A percentile compares a stretch with the other conserved stretches of the same genome.
phyloP scores from a whole-genome alignment of 345 rosid species.

The Cochlearia excelsa region DNA sequence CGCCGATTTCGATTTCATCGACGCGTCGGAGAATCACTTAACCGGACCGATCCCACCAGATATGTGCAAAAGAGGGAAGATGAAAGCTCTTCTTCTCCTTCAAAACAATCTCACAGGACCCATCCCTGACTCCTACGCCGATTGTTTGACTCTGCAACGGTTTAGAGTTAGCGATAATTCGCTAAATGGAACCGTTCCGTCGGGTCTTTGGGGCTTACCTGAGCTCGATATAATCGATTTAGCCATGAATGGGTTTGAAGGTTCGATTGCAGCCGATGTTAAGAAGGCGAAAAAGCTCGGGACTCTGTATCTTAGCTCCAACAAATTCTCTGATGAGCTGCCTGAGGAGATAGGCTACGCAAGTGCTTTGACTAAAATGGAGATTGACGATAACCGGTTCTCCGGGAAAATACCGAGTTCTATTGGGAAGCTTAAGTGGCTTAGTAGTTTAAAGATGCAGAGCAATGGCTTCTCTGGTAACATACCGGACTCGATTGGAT shows the following conservation, averaged over 20 bases:
- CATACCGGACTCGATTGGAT: conserved; percentile 62
- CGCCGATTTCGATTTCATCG: conserved; percentile 67
- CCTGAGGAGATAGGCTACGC: conserved; percentile 65
- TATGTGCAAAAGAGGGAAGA: conserved; percentile 80
- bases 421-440: conserved; percentile 48
- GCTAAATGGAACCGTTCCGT: conserved; percentile 64
- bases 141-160: conserved; percentile 53
- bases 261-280: conserved; percentile 56
- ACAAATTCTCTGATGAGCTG: conserved; percentile 63
- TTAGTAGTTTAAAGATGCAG: conserved; percentile 61
- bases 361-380: conserved; percentile 40
- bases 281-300: conserved; percentile 52
- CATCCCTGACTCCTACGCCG: conserved; percentile 64
- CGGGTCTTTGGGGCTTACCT: conserved; percentile 86
- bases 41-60: conserved; percentile 77
- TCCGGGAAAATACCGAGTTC: conserved; percentile 58
- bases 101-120: conserved; percentile 74
- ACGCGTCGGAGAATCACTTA: conserved; percentile 71
- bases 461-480: conserved; percentile 55
- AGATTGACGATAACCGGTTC: conserved; percentile 56
- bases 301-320: conserved; percentile 46
- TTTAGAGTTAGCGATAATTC: conserved; percentile 72
- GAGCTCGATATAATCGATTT: conserved; percentile 58
- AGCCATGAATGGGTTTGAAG: conserved; percentile 52
- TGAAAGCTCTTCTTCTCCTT: conserved; percentile 60